Base-by-base conservation (phyloP, 2,329 filamentous ascomycete species). In the Diplodia sapinea region DNA sequence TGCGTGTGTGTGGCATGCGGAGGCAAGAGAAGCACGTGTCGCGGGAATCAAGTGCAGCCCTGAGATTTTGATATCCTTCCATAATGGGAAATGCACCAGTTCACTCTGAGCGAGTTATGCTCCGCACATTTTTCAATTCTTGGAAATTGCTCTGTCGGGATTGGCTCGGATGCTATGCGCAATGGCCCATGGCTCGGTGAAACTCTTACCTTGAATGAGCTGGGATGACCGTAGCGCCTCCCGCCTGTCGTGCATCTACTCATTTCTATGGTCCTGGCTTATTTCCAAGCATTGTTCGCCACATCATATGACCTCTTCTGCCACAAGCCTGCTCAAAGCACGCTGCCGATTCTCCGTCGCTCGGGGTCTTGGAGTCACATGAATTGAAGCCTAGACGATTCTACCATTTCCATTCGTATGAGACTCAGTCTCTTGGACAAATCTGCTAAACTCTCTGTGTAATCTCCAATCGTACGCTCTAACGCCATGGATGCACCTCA, bases 11-110 rank as follows among this genome's bases (percentile, higher is more conserved):
- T 36, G 57, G 26, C 57, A 62, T 7, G 57, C 26, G 36, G 40
- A 17, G 29, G 40, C 40, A 26, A 54, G 26, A 51, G n/a, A 63
- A n/a, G n/a, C 23, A 33, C 8, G 20, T 47, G 29, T 26, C 51
- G 26, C 51, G 43, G 20, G 47, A 63, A 40, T 5, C 47, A 20
- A 49, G 59, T 43, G 11, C 8, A 29, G 15, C 50, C 40, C 59
- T 40, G 31, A 63, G 59, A 63, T 63, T 49, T 33, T 63, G 31
- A 63, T 47, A 63, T 49, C 47, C 43, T 38, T 51, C 47, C 20
- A n/a, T 40, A 29, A n/a, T 23, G 20, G 59, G 47, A 33, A 50
- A 51, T 52, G 47, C 47, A 63, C 9, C 43, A 15, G 17, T 63
- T 17, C 29, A 8, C 4, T 3, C 43, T 31, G 29, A 17, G 29